These are phyloP conservation scores for Penicillium sp. DNA, from an alignment of 2,329 filamentous ascomycete genomes.

Conservation along the genomic window DNA sequence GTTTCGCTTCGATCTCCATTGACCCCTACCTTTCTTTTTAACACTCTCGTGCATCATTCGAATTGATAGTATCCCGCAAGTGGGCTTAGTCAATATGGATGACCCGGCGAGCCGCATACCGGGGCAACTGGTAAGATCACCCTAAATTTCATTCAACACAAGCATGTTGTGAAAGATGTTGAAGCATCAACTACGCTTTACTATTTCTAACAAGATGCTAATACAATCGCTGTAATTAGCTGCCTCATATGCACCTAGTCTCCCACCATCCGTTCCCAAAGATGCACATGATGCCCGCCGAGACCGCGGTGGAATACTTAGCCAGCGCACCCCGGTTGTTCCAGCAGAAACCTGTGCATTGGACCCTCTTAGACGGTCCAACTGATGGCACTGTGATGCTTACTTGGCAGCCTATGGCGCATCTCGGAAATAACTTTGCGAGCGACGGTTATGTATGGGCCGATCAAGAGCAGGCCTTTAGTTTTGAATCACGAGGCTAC, in stretches of 20 bases:
- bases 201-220: background rate
- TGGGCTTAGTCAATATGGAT: constrained; percentile 39
- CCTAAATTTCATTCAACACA: constrained; percentile 5
- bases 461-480: constrained; percentile 74
- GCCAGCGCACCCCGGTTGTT: constrained; percentile 80
- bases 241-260: constrained; percentile 86
- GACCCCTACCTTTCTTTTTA: background rate
- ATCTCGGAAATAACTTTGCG: constrained; percentile 71
- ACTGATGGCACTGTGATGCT: constrained; percentile 79
- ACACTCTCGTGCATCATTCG: constrained; percentile 13
- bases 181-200: background rate
- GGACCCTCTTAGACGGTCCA: constrained; percentile 85
- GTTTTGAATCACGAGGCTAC: constrained; percentile 70
- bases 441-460: constrained; percentile 94
- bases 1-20: constrained; percentile 12
- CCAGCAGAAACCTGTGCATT: constrained; percentile 82
- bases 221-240: constrained; percentile 48
- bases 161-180: background rate
- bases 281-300: constrained; percentile 68
- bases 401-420: constrained; percentile 81
- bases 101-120: constrained; percentile 49
- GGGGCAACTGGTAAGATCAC: constrained; percentile 43
- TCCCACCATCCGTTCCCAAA: constrained; percentile 79
- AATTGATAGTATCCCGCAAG: constrained; percentile 7
- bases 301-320: constrained; percentile 80